phyloP scores from a whole-genome alignment of 495 filamentous ascomycete genomes.

The Monascus purpureus region DNA sequence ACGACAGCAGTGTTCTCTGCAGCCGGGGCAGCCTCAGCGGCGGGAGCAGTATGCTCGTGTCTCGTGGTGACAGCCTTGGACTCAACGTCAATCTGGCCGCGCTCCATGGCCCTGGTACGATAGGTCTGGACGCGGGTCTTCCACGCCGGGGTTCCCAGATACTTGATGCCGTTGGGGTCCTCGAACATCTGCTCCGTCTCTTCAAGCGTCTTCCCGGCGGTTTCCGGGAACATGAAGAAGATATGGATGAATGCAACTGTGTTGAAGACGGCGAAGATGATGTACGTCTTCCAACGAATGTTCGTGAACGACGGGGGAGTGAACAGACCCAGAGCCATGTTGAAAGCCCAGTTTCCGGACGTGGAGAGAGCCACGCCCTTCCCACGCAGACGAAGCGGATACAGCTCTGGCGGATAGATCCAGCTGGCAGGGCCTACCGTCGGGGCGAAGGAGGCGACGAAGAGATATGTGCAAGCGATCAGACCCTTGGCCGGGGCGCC shows the following conservation, averaged over 20 bases:
- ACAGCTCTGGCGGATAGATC: constrained; percentile 57
- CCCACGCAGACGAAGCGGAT: constrained; percentile 48
- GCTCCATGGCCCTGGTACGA: neutral
- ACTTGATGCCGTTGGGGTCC: constrained; percentile 35
- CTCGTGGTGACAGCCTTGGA: too few species aligned
- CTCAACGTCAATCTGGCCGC: neutral
- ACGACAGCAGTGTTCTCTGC: too few species aligned
- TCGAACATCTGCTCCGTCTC: constrained; percentile 63
- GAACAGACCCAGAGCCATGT: constrained; percentile 69
- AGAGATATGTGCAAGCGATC: constrained; percentile 52
- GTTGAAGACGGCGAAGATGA: constrained; percentile 66
- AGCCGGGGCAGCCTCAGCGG: too few species aligned
- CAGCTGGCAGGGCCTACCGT: constrained; percentile 54
- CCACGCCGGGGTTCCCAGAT: constrained; percentile 47
- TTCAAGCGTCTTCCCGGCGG: constrained; percentile 66
- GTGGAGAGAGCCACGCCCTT: constrained; percentile 61
- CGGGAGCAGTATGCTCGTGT: too few species aligned
- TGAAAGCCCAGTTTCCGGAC: constrained; percentile 64
- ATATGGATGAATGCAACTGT: constrained; percentile 57
- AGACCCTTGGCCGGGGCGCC: constrained; percentile 36
- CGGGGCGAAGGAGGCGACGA: constrained; percentile 43
- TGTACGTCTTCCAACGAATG: constrained; percentile 61
- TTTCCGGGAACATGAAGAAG: constrained; percentile 77
- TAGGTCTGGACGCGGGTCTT: constrained; percentile 27
- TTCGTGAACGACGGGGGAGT: constrained; percentile 61